Percentiles rank a stretch among this genome's conserved stretches.
phyloP scores from a whole-genome alignment of 2,329 filamentous ascomycete species.

The Dissoconium aciculare region DNA sequence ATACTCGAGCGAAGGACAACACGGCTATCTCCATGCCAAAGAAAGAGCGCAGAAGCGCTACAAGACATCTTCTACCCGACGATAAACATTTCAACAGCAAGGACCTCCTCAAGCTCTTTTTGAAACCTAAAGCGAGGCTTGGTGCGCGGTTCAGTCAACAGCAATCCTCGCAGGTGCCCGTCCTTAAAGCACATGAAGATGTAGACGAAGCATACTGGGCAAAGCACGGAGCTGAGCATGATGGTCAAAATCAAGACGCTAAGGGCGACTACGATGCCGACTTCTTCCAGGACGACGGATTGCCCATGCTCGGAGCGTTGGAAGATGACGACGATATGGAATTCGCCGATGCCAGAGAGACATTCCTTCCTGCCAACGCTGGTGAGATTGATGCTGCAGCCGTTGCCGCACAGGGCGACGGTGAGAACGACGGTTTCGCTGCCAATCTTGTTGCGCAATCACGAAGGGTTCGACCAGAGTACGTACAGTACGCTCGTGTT shows the following conservation, averaged over 20 bases:
- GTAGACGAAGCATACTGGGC: constrained; percentile 98
- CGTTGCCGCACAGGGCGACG: constrained; percentile 21
- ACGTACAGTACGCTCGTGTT: constrained; percentile 49
- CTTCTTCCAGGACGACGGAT: constrained; percentile 84
- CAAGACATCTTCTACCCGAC: constrained; percentile 80
- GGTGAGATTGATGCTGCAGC: constrained; percentile 27
- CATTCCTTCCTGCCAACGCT: constrained; percentile 54
- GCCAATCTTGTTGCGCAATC: constrained; percentile 48
- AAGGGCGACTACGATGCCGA: constrained; percentile 86
- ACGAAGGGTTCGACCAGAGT: constrained; percentile 45
- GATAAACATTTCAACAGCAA: constrained; percentile 97
- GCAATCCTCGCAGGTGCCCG: constrained; percentile 23
- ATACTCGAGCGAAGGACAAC: constrained; percentile 67
- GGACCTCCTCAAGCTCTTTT: constrained; percentile 74
- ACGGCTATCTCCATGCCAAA: constrained; percentile 74
- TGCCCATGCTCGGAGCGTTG: constrained; percentile 48
- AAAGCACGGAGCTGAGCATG: constrained; percentile 38
- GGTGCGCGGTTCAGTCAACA: constrained; percentile 43
- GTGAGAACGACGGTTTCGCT: constrained; percentile 42
- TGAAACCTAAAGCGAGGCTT: constrained; percentile 84
- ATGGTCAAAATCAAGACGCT: constrained; percentile 38
- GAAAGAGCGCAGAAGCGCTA: constrained; percentile 90
- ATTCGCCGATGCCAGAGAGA: constrained; percentile 68
- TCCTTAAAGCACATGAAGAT: constrained; percentile 50
- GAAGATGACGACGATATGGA: constrained; percentile 55